Evolutionary conservation across 768 basidiomycete genomes (phyloP), one percentile per base, ranked within the genome.

Genomic region (Phaffia australis): DNA sequence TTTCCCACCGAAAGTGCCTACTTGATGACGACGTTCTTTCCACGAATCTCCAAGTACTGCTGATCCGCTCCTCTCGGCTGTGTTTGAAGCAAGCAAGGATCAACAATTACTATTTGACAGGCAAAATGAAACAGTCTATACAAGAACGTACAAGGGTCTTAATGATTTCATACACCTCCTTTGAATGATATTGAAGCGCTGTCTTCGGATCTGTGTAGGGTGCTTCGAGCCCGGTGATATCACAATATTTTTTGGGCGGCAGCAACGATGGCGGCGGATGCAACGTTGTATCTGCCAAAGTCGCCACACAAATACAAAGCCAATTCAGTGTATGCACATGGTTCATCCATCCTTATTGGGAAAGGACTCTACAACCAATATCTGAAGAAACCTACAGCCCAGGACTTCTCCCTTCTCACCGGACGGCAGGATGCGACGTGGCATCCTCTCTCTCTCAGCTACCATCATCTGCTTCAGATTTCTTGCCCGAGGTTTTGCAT

Each of bases 171-270:
- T 63, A 69, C 14, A 69, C 55, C 56, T 69, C 67, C 52, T 63
- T 63, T 29, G 62, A 64, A 42, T 69, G 67, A 46, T 59, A 69
- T 35, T 60, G 62, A 16, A 69, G 56, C 23, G n/a, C 47, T 15
- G 67, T 54, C 15, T 42, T 30, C n/a, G 67, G 67, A 30, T 69
- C 67, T 3, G 35, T 23, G 29, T 69, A 69, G 6, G 67, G 67
- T 29, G 67, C 67, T 16, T 29, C 46, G 23, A 80, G 74, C 0
- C 79, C 79, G 1, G 79, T 80, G 52, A 80, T 74, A 61, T 80
- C 79, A 74, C 79, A 80, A 70, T 78, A 80, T 61, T 79, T 78
- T 69, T 79, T 80, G 0, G 75, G 66, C 5, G 78, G 78, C 3
- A 76, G 58, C 1, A 79, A 69, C 0, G 75, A 76, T 1, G 79